A percentile compares a stretch with the other conserved stretches of the same genome.
phyloP scores from a whole-genome alignment of 768 basidiomycete species.

The Tubosaeta sp. region DNA sequence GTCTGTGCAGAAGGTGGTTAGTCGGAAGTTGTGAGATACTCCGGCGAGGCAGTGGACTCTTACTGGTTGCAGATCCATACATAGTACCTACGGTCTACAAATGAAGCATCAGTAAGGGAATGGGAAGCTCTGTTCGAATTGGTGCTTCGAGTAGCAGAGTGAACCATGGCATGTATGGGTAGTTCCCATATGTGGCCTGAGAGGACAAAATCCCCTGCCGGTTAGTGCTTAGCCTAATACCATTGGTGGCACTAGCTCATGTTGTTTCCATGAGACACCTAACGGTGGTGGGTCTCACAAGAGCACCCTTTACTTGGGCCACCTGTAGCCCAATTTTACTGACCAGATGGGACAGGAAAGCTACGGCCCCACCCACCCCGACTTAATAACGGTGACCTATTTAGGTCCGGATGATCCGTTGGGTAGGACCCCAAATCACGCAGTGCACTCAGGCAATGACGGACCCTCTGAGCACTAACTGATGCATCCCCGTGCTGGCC shows the following conservation, averaged over 20 bases:
- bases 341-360: not conserved
- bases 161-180: not conserved
- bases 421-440: not conserved
- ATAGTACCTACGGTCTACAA: not conserved
- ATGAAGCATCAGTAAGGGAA: not conserved
- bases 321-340: not conserved
- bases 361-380: not conserved
- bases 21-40: not conserved
- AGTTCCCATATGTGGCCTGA: not conserved
- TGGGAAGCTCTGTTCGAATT: not conserved
- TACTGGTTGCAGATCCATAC: not conserved
- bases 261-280: not conserved
- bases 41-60: not conserved
- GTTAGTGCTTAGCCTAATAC: not conserved
- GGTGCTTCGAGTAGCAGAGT: not conserved
- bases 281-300: no score
- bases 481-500: not conserved
- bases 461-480: not conserved
- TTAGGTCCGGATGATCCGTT: not conserved
- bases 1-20: not conserved
- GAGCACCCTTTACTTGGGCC: no score
- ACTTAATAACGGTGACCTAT: not conserved
- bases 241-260: not conserved
- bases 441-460: not conserved
- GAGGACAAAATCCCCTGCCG: not conserved